Evolutionary conservation across 1,284 basidiomycete species (phyloP).

Genomic region (Exobasidium cylindrosporum): DNA sequence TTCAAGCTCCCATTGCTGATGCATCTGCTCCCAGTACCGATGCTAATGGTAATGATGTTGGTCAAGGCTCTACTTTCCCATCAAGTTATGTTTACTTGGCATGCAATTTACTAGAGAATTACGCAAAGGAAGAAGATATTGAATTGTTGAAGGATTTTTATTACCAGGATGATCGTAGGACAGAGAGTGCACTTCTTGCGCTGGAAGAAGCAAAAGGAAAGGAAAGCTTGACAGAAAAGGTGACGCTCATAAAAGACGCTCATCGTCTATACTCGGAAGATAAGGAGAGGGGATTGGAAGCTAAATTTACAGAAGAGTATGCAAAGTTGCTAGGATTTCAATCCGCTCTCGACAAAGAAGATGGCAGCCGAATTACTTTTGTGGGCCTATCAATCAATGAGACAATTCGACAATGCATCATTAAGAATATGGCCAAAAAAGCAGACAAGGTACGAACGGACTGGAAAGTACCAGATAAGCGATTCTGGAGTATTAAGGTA

Average conservation of each 20-base stretch:
- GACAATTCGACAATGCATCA: constrained; percentile 44
- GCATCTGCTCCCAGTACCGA: constrained; percentile 3
- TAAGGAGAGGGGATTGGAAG: constrained; percentile 82
- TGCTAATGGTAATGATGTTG: constrained; percentile 1
- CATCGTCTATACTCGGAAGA: constrained; percentile 92
- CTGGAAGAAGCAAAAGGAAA: constrained; percentile 65
- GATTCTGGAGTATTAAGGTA: constrained; percentile 41
- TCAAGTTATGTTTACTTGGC: constrained; percentile 36
- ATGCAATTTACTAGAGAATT: constrained; percentile 43
- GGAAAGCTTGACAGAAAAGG: constrained; percentile 57
- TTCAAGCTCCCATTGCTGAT: constrained; percentile 64
- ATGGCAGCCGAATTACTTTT: constrained; percentile 60
- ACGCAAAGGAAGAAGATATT: constrained; percentile 61
- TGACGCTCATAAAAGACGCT: constrained; percentile 73
- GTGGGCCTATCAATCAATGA: constrained; percentile 40
- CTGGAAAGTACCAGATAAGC: constrained; percentile 46
- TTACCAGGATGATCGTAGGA: constrained; percentile 92
- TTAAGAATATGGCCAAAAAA: constrained; percentile 37
- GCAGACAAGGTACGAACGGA: constrained; percentile 49
- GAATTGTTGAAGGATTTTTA: constrained; percentile 94
- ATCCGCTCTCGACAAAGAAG: constrained; percentile 80
- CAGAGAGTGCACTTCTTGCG: constrained; percentile 81
- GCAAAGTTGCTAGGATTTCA: constrained; percentile 73
- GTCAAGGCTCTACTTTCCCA: constrained; percentile 1
- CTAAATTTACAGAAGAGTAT: constrained; percentile 89